Conservation (phyloP, 257 asterid genomes). For the Nicotiana tabacum region DNA sequence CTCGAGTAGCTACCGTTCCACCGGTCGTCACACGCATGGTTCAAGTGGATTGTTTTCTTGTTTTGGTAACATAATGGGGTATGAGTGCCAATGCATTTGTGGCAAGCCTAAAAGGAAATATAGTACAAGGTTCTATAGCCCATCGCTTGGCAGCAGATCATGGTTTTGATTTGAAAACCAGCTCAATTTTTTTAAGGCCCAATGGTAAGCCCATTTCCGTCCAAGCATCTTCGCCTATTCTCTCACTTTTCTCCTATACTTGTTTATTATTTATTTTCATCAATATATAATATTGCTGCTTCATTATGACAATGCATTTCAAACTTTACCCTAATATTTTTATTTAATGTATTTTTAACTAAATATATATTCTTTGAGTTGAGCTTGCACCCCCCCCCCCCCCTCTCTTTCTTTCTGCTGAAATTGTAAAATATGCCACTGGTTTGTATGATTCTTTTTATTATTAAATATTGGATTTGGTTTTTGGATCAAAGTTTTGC, state of each 20-base stretch:
- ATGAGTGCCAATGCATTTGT: constrained; percentile 79
- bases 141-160: constrained; percentile 46
- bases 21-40: constrained; percentile 23
- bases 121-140: constrained; percentile 33
- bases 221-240: too few species aligned
- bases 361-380: too few species aligned
- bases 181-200: background rate
- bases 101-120: constrained; percentile 59
- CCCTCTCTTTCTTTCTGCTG: too few species aligned
- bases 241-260: background rate
- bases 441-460: background rate
- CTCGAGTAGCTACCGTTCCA: constrained; percentile 62
- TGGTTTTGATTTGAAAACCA: constrained; percentile 25
- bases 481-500: background rate
- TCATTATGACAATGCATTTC: background rate
- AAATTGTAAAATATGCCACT: background rate
- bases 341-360: too few species aligned
- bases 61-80: constrained; percentile 67
- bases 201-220: too few species aligned
- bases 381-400: too few species aligned
- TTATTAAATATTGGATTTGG: background rate
- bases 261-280: background rate
- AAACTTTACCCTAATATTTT: background rate
- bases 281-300: background rate
- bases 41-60: constrained; percentile 61